Evolutionary conservation across 1,284 basidiomycete species (phyloP), one percentile per base, ranked within the genome.

Genomic region (Pseudozyma hubeiensis): DNA sequence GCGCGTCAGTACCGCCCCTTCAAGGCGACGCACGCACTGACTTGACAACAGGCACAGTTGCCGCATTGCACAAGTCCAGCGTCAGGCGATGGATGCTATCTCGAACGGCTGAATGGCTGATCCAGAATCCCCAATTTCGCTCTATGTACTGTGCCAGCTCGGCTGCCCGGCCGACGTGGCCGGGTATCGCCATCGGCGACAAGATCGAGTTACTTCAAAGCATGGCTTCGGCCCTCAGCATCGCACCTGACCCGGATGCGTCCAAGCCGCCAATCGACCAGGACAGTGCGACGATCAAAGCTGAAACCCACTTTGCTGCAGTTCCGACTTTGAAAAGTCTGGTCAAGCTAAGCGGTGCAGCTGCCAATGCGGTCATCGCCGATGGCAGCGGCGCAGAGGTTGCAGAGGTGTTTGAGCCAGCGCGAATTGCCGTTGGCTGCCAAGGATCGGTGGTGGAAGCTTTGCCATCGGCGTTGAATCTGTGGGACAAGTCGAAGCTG

Each of bases 401-500:
- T 1, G 57, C 67, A 13, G 54, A 71, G 43, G 62, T 74, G 24
- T 57, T 81, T 1, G 79, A 81, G 45, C 65, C 69, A 4, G 48
- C 76, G n/a, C 55, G 54, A 19, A 63, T 81, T 30, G 53, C 73
- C 2, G 58, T 71, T 13, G 78, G 78, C 43, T 78, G 78, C 30
- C 75, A 81, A 48, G 77, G 74, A 10, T 71, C 65, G 11, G 69
- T 79, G 17, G 58, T 74, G 19, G 41, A 66, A 50, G 51, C 77
- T 16, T 48, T 64, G 31, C 74, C 80, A 5, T 64, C 80, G 43
- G 69, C 75, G 29, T 59, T 81, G n/a, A 53, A 34, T 33, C 72
- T 77, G 43, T 81, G 80, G 80, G 78, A 81, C 63, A 81, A 81
- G 63, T 69, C 80, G 8, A 75, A 70, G 46, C 58, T 81, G 5